These are phyloP conservation scores for Penicillium corylophilum DNA, from an alignment of 2,329 filamentous ascomycete genomes.

Conservation along the genomic window DNA sequence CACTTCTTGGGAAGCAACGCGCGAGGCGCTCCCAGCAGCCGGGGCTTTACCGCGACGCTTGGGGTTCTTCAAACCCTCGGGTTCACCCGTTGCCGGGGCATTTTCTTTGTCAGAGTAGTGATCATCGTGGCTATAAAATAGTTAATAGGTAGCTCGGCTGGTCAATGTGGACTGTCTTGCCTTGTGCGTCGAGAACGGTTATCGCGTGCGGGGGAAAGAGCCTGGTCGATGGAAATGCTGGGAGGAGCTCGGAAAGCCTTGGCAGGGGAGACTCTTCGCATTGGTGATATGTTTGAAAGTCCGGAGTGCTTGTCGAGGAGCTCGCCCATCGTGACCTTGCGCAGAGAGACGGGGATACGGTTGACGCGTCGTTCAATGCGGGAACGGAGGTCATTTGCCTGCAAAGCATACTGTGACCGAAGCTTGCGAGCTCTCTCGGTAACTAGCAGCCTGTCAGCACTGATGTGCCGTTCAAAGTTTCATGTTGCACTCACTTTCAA, in stretches of 20 bases:
- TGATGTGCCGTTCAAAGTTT: not conserved
- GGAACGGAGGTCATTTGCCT: slow-evolving; percentile 79
- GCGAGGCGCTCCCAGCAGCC: slow-evolving; percentile 37
- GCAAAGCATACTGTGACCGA: slow-evolving; percentile 82
- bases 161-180: slow-evolving; percentile 23
- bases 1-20: slow-evolving; percentile 44
- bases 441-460: slow-evolving; percentile 53
- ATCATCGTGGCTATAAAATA: slow-evolving; percentile 58
- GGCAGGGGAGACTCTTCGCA: slow-evolving; percentile 30
- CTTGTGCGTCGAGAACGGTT: slow-evolving; percentile 33
- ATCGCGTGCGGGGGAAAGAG: slow-evolving; percentile 28
- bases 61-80: slow-evolving; percentile 59
- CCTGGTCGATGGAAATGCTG: slow-evolving; percentile 32
- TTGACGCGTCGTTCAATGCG: slow-evolving; percentile 92
- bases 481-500: slow-evolving; percentile 69
- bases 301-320: slow-evolving; percentile 59
- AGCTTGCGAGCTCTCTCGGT: slow-evolving; percentile 84
- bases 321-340: slow-evolving; percentile 79
- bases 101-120: slow-evolving; percentile 75
- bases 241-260: slow-evolving; percentile 31
- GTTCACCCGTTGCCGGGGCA: slow-evolving; percentile 38
- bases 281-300: slow-evolving; percentile 29
- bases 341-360: slow-evolving; percentile 76
- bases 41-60: slow-evolving; percentile 63
- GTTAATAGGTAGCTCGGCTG: slow-evolving; percentile 2